phyloP scores from a whole-genome alignment of 1,284 basidiomycete species.

The Microbotryum violaceum region DNA sequence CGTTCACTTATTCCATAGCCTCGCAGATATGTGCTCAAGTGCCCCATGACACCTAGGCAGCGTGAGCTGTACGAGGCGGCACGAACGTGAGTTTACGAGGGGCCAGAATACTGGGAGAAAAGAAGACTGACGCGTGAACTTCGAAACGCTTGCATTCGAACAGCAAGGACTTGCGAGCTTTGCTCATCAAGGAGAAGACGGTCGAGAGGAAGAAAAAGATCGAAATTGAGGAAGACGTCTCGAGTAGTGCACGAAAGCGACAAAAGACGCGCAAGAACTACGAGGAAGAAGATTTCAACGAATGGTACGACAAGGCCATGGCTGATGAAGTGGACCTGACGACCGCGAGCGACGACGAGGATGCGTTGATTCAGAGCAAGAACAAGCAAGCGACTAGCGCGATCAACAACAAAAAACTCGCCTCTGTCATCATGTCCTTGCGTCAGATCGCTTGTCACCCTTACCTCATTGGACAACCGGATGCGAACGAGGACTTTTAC shows the following conservation, averaged over 20 bases:
- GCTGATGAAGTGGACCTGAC: neutral
- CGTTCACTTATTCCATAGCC: no score
- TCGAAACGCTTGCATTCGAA: no score
- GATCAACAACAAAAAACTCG: slow-evolving; percentile 74
- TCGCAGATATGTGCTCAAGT: slow-evolving; percentile 64
- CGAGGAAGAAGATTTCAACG: slow-evolving; percentile 41
- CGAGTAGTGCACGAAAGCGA: neutral
- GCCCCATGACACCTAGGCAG: slow-evolving; percentile 73
- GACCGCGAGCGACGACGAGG: neutral
- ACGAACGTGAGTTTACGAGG: slow-evolving; percentile 17
- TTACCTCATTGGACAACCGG: slow-evolving; percentile 71
- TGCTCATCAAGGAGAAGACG: slow-evolving; percentile 1
- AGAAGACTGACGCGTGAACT: no score
- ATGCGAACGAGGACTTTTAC: slow-evolving; percentile 33
- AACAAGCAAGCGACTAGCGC: slow-evolving; percentile 12
- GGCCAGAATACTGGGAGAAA: no score
- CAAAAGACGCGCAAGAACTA: slow-evolving; percentile 35
- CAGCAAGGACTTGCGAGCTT: neutral
- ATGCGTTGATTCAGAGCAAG: neutral
- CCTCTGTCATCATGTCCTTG: slow-evolving; percentile 89
- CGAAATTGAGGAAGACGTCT: neutral
- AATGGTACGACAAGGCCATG: slow-evolving; percentile 1
- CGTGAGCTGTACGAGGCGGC: slow-evolving; percentile 69
- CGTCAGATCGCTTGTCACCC: slow-evolving; percentile 67
- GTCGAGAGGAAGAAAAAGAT: neutral